Evolutionary conservation across 1,284 basidiomycete species (phyloP), one percentile per base, ranked within the genome.

Genomic region (Leccinum ponderosum): DNA sequence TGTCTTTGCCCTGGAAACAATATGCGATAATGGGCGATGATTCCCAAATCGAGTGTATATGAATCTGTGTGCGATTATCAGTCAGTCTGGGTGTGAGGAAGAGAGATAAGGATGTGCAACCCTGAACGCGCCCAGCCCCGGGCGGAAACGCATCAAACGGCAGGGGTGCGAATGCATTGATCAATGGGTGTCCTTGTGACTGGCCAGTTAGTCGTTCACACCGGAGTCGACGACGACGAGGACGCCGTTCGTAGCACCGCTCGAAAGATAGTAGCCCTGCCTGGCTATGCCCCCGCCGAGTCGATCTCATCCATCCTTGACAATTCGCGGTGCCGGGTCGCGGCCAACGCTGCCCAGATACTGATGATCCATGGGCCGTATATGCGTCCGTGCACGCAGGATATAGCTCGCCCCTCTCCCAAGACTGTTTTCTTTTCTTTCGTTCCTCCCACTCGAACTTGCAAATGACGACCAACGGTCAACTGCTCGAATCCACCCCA

Each of bases 401-500:
- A 42, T 42, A 42, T 42, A 42, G 39, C 39, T 39, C 35, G 35
- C n/a, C 9, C 20, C 44, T 9, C 8, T 20, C 17, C 42, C 15
- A 20, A 44, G 42, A n/a, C 42, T 17, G 8, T 29, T 29, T 15
- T 9, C 11, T 11, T 17, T 20, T 33, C 42, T 17, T 20, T 39
- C 52, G 39, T 55, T 4, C 12, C 65, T 15, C 14, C 31, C 37
- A 55, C 59, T 6, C 62, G 52, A 20, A 33, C 35, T 3, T 37
- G 35, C 3, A 22, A 15, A 22, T 50, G 48, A 7, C 12, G 22
- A 22, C 20, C 31, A 57, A 47, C 53, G 22, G 62, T 2, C 54
- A 37, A 1, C 59, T 9, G 39, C 22, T 17, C 6, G 58, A 57
- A 6, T 68, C 62, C n/a, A 52, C 48, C 12, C 62, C 67, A 14